Evolutionary conservation across 306 rosid species (phyloP).

Genomic region (Dryas alaskensis): DNA sequence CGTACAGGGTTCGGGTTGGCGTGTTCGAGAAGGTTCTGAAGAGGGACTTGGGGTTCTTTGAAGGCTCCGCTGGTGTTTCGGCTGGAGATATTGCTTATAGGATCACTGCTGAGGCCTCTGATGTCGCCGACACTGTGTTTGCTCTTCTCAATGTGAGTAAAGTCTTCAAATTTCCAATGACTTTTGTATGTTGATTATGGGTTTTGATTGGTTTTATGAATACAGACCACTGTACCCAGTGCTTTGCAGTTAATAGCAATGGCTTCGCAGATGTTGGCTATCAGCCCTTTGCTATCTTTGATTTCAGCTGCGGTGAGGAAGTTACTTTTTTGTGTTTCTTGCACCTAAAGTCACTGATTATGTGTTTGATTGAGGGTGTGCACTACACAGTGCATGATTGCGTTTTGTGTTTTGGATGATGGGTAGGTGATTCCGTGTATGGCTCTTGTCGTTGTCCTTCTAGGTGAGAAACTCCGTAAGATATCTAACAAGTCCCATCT

Average conservation of each 20-base stretch:
- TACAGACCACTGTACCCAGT: constrained; percentile 83
- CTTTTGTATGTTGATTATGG: constrained; percentile 1
- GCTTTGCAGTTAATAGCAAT: constrained; percentile 71
- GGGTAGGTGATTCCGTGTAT: constrained; percentile 72
- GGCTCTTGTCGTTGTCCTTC: constrained; percentile 55
- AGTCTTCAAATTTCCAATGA: background rate
- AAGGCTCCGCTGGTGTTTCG: constrained; percentile 40
- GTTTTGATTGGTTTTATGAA: background rate
- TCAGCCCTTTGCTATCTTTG: constrained; percentile 71
- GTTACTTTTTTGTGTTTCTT: constrained; percentile 8
- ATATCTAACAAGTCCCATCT: constrained; percentile 65
- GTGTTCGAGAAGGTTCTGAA: constrained; percentile 57
- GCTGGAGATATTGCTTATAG: constrained; percentile 76
- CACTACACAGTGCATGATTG: background rate
- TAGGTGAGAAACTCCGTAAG: constrained; percentile 64
- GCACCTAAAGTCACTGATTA: background rate
- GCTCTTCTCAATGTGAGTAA: constrained; percentile 73
- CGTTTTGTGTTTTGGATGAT: constrained; percentile 15
- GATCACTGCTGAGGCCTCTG: constrained; percentile 84
- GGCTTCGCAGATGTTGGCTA: constrained; percentile 65
- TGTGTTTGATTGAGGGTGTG: constrained; percentile 9
- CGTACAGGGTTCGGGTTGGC: constrained; percentile 47
- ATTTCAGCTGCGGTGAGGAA: constrained; percentile 71
- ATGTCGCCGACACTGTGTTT: constrained; percentile 56
- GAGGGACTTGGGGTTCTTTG: constrained; percentile 59